phyloP scores from a whole-genome alignment of 805 yeast species.

The Lachancea thermotolerans region DNA sequence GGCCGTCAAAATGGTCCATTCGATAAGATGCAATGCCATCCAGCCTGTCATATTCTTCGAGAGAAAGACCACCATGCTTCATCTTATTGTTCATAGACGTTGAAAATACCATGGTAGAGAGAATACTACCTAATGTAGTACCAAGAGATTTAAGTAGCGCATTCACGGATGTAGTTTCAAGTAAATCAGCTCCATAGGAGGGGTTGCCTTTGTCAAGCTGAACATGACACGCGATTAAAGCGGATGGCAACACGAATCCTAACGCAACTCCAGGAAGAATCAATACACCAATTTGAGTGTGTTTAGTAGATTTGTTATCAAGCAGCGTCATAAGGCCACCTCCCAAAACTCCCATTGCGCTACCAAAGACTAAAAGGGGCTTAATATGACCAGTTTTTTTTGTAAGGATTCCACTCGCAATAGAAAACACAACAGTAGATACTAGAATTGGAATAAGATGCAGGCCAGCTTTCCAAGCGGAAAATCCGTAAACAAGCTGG shows the following conservation, averaged over 20 bases:
- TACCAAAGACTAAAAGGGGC: conserved; percentile 31
- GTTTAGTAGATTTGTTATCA: conserved; percentile 24
- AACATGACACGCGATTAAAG: conserved; percentile 27
- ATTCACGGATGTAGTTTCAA: conserved; percentile 21
- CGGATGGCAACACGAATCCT: conserved; percentile 32
- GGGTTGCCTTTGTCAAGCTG: conserved; percentile 17
- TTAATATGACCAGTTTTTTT: conserved; percentile 33
- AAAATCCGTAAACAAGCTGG: conserved; percentile 19
- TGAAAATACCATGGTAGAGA: conserved; percentile 20
- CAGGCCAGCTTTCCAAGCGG: conserved; percentile 22
- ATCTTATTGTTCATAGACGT: conserved; percentile 16
- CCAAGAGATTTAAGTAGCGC: conserved; percentile 20
- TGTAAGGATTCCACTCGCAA: conserved; percentile 27
- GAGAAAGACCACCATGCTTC: conserved; percentile 2
- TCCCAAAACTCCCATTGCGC: conserved; percentile 29
- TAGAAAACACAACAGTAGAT: conserved; percentile 17
- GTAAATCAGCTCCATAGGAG: conserved; percentile 14
- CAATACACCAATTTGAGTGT: conserved; percentile 32
- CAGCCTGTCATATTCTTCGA: conserved; percentile 6
- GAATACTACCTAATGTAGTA: conserved; percentile 22
- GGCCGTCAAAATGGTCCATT: conserved; percentile 15
- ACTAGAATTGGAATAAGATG: conserved; percentile 17
- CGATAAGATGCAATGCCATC: conserved; percentile 19
- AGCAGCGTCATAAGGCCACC: conserved; percentile 31
- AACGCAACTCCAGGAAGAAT: conserved; percentile 35